phyloP scores from a whole-genome alignment of 2,329 filamentous ascomycete species.

The Aspergillus terreus region DNA sequence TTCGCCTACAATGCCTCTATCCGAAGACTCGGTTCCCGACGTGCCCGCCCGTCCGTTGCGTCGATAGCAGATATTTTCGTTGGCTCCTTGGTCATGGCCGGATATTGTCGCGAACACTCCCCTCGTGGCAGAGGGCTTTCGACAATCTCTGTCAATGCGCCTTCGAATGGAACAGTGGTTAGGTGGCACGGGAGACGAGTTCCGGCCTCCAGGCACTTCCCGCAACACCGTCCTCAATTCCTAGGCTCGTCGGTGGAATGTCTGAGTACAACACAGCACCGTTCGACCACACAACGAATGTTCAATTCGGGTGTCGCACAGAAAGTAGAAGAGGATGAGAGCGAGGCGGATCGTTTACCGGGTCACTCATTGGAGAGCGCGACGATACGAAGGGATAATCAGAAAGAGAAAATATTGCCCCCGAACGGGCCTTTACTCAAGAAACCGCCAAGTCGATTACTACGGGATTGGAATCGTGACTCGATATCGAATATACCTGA shows the following conservation, averaged over 20 bases:
- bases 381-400: constrained; percentile 1
- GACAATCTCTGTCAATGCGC: constrained; percentile 17
- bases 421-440: not conserved
- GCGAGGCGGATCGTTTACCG: constrained; percentile 12
- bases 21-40: constrained; percentile 27
- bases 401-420: not conserved
- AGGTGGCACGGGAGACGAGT: constrained; percentile 16
- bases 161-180: constrained; percentile 15
- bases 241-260: constrained; percentile 13
- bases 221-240: constrained; percentile 16
- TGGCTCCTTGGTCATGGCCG: constrained; percentile 50
- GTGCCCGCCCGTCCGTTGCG: constrained; percentile 26
- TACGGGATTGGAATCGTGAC: not conserved
- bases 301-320: constrained; percentile 24
- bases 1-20: constrained; percentile 21
- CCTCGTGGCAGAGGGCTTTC: constrained; percentile 29
- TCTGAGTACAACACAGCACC: constrained; percentile 10
- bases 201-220: constrained; percentile 12
- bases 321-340: constrained; percentile 16
- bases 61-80: constrained; percentile 53
- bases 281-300: constrained; percentile 23
- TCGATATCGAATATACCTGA: not conserved
- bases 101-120: constrained; percentile 49
- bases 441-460: not conserved
- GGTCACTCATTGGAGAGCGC: constrained; percentile 1